phyloP scores from a whole-genome alignment of 805 yeast species.

The Maudiozyma bulderi region DNA sequence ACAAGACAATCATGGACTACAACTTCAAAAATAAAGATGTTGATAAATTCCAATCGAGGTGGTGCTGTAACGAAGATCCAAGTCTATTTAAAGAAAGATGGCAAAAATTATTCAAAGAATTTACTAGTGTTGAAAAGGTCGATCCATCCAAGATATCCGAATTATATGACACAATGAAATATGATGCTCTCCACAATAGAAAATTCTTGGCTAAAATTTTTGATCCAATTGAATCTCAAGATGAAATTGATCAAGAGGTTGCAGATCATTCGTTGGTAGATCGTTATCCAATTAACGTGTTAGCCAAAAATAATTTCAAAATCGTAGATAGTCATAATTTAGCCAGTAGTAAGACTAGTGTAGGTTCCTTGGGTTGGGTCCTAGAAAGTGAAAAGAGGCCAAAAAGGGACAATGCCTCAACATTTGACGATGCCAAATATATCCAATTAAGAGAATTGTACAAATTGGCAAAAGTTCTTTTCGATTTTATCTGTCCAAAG shows the following conservation, averaged over 20 bases:
- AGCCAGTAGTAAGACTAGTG: constrained; percentile 25
- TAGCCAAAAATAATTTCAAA: constrained; percentile 69
- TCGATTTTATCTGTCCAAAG: constrained; percentile 97
- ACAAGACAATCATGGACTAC: constrained; percentile 70
- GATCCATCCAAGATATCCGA: constrained; percentile 97
- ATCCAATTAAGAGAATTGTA: constrained; percentile 80
- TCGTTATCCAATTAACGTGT: constrained; percentile 61
- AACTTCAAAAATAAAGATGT: constrained; percentile 65
- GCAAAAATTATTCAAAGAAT: constrained; percentile 93
- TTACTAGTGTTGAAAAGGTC: constrained; percentile 84
- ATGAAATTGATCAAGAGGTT: constrained; percentile 20
- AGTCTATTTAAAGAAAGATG: constrained; percentile 84
- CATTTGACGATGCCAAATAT: constrained; percentile 73
- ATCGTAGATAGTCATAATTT: constrained; percentile 33
- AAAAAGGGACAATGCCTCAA: constrained; percentile 26
- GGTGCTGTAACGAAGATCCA: constrained; percentile 98
- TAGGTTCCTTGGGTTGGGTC: constrained; percentile 71
- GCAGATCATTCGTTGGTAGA: constrained; percentile 43
- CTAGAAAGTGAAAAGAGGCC: constrained; percentile 34
- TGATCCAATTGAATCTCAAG: constrained; percentile 45
- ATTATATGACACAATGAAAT: constrained; percentile 95
- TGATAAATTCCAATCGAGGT: constrained; percentile 55
- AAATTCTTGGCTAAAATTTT: constrained; percentile 79
- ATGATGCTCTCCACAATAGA: constrained; percentile 92
- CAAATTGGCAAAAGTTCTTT: constrained; percentile 80